These are phyloP conservation scores for Serpula lacrymans DNA, from an alignment of 768 basidiomycete species.

Conservation along the genomic window DNA sequence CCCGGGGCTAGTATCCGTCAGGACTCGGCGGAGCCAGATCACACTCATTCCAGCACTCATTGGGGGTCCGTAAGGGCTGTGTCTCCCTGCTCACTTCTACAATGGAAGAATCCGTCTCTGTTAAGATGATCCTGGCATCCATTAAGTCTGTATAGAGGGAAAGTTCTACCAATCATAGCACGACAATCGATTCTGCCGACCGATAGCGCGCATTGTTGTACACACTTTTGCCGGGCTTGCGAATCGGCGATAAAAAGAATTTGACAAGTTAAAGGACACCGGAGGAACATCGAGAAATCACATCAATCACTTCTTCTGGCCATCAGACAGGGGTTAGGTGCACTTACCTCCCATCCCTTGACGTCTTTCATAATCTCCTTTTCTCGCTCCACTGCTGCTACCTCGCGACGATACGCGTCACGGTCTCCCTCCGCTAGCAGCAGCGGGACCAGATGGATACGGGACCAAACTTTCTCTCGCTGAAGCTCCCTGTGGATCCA, in stretches of 20 bases:
- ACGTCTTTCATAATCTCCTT: conserved; percentile 94
- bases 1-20: conserved; percentile 22
- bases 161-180: conserved; percentile 41
- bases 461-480: conserved; percentile 92
- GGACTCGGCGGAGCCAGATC: conserved; percentile 9
- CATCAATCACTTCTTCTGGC: conserved; percentile 19
- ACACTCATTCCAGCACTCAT: too few relatives aligned
- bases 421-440: conserved; percentile 93
- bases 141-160: conserved; percentile 3
- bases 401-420: conserved; percentile 76
- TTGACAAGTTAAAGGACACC: conserved; percentile 13
- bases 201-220: conserved; percentile 80
- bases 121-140: conserved; percentile 1
- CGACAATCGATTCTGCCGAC: conserved; percentile 52
- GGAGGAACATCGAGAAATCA: conserved; percentile 16
- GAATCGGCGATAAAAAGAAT: conserved; percentile 11
- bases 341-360: conserved; percentile 87
- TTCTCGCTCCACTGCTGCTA: conserved; percentile 77
- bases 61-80: conserved; percentile 19
- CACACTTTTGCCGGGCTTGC: conserved; percentile 77
- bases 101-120: conserved; percentile 8
- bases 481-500: conserved; percentile 72
- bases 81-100: conserved; percentile 12
- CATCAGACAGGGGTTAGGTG: conserved; percentile 17
- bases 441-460: conserved; percentile 90